These are phyloP conservation scores for Solanum arcanum DNA, from an alignment of 257 asterid genomes.

Conservation along the genomic window DNA sequence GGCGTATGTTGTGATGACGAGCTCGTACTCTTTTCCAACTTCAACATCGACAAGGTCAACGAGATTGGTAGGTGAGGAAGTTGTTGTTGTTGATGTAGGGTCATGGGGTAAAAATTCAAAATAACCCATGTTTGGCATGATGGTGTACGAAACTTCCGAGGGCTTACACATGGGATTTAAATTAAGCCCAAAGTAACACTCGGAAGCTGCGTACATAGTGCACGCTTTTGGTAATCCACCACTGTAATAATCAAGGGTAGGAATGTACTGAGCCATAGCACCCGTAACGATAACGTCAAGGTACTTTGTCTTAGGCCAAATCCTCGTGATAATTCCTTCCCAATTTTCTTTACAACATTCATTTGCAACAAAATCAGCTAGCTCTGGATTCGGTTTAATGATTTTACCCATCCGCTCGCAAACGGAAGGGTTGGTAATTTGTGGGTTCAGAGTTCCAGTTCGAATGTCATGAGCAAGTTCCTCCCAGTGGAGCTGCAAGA, in stretches of 20 bases:
- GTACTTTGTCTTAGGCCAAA: constrained; percentile 89
- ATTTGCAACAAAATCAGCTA: constrained; percentile 39
- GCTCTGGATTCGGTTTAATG: constrained; percentile 33
- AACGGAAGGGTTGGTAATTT: constrained; percentile 40
- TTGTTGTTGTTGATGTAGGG: constrained; percentile 25
- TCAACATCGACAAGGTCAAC: constrained; percentile 77
- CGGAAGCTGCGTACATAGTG: constrained; percentile 96
- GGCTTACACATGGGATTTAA: constrained; percentile 91
- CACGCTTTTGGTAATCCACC: constrained; percentile 82
- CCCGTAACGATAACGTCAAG: constrained; percentile 94
- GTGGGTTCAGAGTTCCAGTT: constrained; percentile 45
- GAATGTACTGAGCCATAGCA: constrained; percentile 95
- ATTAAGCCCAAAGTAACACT: constrained; percentile 86
- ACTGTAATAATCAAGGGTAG: constrained; percentile 79
- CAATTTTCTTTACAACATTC: constrained; percentile 60
- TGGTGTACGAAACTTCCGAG: constrained; percentile 74
- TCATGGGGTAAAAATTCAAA: constrained; percentile 84
- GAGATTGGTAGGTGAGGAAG: constrained; percentile 30
- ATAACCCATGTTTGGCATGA: constrained; percentile 98
- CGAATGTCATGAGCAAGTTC: constrained; percentile 54
- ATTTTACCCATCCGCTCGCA: constrained; percentile 34
- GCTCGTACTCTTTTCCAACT: constrained; percentile 84
- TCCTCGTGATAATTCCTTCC: constrained; percentile 72
- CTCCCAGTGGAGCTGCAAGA: constrained; percentile 76
- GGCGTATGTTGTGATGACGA: constrained; percentile 76